Percentiles rank a stretch among this genome's conserved stretches.
Evolutionary conservation across 306 rosid genomes (phyloP).

Genomic region (Cajanus cajan): DNA sequence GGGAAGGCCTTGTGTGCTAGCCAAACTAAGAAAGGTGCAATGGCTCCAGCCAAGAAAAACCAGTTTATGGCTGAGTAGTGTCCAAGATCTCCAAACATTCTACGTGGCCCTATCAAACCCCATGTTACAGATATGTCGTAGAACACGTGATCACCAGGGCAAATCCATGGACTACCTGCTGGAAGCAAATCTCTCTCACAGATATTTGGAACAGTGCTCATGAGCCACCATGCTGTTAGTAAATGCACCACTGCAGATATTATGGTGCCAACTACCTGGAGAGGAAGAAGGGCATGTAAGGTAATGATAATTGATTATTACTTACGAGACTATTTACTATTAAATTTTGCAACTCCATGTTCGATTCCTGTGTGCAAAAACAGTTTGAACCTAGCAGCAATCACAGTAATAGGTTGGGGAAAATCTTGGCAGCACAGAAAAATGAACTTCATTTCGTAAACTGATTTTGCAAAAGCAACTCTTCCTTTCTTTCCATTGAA

Average conservation of each 20-base stretch:
- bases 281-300: not conserved
- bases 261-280: conserved; percentile 61
- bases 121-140: conserved; percentile 83
- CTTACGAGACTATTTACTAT: not conserved
- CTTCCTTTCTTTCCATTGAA: not conserved
- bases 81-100: conserved; percentile 82
- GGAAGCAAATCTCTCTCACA: conserved; percentile 68
- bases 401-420: too few relatives aligned
- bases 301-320: not conserved
- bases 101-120: conserved; percentile 76
- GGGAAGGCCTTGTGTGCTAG: conserved; percentile 77
- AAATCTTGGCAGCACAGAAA: too few relatives aligned
- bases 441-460: not conserved
- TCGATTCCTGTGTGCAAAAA: too few relatives aligned
- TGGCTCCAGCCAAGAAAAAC: conserved; percentile 77
- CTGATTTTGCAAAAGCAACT: not conserved
- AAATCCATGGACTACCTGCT: conserved; percentile 80
- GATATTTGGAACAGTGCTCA: conserved; percentile 60
- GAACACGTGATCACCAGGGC: conserved; percentile 89
- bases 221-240: conserved; percentile 87
- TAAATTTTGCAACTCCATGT: not conserved
- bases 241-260: conserved; percentile 62
- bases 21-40: conserved; percentile 77
- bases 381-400: too few relatives aligned
- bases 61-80: conserved; percentile 68